Conservation (phyloP, 306 rosid genomes). For the Begonia fuchsioides region DNA sequence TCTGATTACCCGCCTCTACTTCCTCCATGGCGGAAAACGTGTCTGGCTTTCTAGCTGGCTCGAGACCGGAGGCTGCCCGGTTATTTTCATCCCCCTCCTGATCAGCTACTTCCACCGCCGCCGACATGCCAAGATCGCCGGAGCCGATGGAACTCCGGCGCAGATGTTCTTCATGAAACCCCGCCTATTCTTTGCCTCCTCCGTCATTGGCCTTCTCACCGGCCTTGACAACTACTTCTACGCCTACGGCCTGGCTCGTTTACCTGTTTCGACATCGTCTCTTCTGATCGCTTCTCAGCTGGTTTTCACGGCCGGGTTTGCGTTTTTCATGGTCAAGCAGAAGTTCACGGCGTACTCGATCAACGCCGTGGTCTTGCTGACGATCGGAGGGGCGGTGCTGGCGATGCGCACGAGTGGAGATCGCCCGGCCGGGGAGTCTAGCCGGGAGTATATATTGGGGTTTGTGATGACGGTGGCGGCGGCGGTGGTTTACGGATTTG, state of each 20-base stretch:
- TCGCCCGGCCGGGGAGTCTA: constrained; percentile 55
- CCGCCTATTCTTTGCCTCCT: constrained; percentile 21
- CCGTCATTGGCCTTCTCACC: constrained; percentile 28
- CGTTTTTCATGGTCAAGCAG: constrained; percentile 16
- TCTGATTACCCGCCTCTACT: constrained; percentile 51
- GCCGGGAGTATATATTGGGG: constrained; percentile 30
- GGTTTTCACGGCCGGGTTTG: constrained; percentile 34
- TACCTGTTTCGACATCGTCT: constrained; percentile 45
- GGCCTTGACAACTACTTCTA: constrained; percentile 48
- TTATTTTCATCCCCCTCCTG: constrained; percentile 30
- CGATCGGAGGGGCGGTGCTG: constrained; percentile 30
- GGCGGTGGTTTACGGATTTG: constrained; percentile 50
- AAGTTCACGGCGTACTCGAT: constrained; percentile 24
- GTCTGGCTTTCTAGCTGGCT: constrained; percentile 53
- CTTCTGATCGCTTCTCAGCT: constrained; percentile 39
- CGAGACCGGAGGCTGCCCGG: constrained; percentile 44
- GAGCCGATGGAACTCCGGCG: neutral
- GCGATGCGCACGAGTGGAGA: constrained; percentile 47
- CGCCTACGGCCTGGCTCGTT: constrained; percentile 39
- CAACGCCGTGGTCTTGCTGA: constrained; percentile 31
- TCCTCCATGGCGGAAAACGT: constrained; percentile 51
- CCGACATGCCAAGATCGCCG: neutral
- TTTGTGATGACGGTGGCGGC: constrained; percentile 59
- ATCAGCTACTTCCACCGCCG: constrained; percentile 24
- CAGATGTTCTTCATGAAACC: constrained; percentile 19